A percentile compares a stretch with the other conserved stretches of the same genome.
These are phyloP conservation scores for Cutaneotrichosporon curvatum DNA, from an alignment of 1,284 basidiomycete species.

Conservation along the genomic window DNA sequence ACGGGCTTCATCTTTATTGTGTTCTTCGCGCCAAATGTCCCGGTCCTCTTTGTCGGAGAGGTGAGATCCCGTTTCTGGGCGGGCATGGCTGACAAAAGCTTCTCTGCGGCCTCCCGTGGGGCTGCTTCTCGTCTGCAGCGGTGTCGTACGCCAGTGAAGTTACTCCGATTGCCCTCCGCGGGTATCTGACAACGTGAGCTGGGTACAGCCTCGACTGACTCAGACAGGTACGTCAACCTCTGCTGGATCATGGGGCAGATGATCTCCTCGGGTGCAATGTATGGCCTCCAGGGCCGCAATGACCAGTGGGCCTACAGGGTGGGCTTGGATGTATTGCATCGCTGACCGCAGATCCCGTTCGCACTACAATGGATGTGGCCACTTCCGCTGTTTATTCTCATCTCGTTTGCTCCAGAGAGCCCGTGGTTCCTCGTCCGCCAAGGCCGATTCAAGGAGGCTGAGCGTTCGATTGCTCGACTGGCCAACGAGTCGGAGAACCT, in stretches of 20 bases:
- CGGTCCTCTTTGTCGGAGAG: conserved; percentile 20
- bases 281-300: conserved; percentile 25
- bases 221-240: conserved; percentile 49
- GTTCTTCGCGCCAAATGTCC: conserved; percentile 40
- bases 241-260: conserved; percentile 49
- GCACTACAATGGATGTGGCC: conserved; percentile 46
- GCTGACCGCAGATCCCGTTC: conserved; percentile 33
- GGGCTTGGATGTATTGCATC: not conserved
- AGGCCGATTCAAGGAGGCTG: conserved; percentile 22
- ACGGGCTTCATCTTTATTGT: conserved; percentile 29
- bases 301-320: conserved; percentile 16
- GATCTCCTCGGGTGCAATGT: conserved; percentile 19
- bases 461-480: conserved; percentile 17
- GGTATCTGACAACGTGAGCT: conserved; percentile 31
- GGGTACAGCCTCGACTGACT: no score
- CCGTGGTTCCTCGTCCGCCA: conserved; percentile 30
- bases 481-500: conserved; percentile 17
- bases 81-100: conserved; percentile 15
- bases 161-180: conserved; percentile 37
- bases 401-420: conserved; percentile 24
- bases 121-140: conserved; percentile 33
- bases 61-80: not conserved
- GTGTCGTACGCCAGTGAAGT: conserved; percentile 50
- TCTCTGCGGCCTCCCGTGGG: conserved; percentile 45
- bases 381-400: conserved; percentile 23